Evolutionary conservation across 2,329 filamentous ascomycete species (phyloP).

Genomic region (Colletotrichum neosansevieriae): DNA sequence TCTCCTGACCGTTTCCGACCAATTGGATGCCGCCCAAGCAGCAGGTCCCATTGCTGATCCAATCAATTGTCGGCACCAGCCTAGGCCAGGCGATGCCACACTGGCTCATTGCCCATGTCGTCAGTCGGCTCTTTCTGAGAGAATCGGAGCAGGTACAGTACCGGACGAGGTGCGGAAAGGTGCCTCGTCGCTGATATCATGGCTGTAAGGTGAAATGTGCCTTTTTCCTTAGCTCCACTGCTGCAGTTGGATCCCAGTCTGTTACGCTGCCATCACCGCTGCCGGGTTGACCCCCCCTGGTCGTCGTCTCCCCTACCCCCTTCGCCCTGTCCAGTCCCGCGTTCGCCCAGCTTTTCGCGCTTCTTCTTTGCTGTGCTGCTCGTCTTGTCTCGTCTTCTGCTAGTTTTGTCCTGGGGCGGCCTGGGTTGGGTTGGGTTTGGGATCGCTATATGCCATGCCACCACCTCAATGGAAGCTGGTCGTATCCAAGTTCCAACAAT

Average conservation of each 20-base stretch:
- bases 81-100: constrained; percentile 23
- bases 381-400: constrained; percentile 18
- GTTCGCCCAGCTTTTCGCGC: constrained; percentile 6
- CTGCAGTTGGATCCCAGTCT: constrained; percentile 11
- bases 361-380: constrained; percentile 8
- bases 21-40: constrained; percentile 8
- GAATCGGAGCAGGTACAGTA: no score
- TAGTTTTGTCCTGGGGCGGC: not conserved
- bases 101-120: constrained; percentile 25
- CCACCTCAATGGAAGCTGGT: no score
- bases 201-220: not conserved
- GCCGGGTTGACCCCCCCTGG: constrained; percentile 24
- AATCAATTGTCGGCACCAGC: constrained; percentile 3
- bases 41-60: constrained; percentile 21
- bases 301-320: constrained; percentile 12
- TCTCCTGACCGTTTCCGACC: not conserved
- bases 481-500: no score
- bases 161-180: no score
- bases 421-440: not conserved
- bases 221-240: not conserved
- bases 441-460: not conserved
- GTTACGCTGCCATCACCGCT: constrained; percentile 32
- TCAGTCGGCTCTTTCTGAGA: not conserved
- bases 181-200: not conserved
- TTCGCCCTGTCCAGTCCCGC: not conserved